These are phyloP conservation scores for Haplographium delicatum DNA, from an alignment of 495 filamentous ascomycete species.

Conservation along the genomic window DNA sequence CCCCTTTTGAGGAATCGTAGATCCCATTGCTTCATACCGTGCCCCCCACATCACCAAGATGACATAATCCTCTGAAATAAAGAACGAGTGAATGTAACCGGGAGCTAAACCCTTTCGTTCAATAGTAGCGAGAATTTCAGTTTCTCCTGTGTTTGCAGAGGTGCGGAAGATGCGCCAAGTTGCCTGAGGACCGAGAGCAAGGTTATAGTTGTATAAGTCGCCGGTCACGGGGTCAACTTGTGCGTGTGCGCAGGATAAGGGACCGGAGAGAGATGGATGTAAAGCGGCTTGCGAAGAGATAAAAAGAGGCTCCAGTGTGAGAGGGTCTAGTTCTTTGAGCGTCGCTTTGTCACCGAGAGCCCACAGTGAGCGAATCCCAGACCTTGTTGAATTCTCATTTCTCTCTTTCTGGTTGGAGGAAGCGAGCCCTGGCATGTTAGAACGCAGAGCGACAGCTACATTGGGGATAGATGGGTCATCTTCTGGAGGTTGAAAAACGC, in stretches of 20 bases:
- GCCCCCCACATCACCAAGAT: slow-evolving; percentile 52
- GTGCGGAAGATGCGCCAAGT: slow-evolving; percentile 65
- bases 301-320: slow-evolving; percentile 65
- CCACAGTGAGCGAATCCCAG: neutral
- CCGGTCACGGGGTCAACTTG: slow-evolving; percentile 66
- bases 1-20: slow-evolving; percentile 46
- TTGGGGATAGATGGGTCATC: slow-evolving; percentile 36
- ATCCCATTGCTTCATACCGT: slow-evolving; percentile 40
- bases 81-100: slow-evolving; percentile 72
- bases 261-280: slow-evolving; percentile 62
- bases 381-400: neutral
- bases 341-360: slow-evolving; percentile 50
- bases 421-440: slow-evolving; percentile 49
- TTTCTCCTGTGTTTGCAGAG: slow-evolving; percentile 54
- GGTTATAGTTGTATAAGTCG: slow-evolving; percentile 75
- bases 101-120: slow-evolving; percentile 27
- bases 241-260: slow-evolving; percentile 59
- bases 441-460: slow-evolving; percentile 54
- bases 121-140: slow-evolving; percentile 66
- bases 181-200: slow-evolving; percentile 38
- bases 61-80: slow-evolving; percentile 58
- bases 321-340: slow-evolving; percentile 57
- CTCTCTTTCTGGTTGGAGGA: slow-evolving; percentile 1
- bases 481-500: slow-evolving; percentile 32
- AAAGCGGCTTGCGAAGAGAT: slow-evolving; percentile 50